Evolutionary conservation across 2,329 filamentous ascomycete genomes (phyloP).

Genomic region (Xylaria sp.): DNA sequence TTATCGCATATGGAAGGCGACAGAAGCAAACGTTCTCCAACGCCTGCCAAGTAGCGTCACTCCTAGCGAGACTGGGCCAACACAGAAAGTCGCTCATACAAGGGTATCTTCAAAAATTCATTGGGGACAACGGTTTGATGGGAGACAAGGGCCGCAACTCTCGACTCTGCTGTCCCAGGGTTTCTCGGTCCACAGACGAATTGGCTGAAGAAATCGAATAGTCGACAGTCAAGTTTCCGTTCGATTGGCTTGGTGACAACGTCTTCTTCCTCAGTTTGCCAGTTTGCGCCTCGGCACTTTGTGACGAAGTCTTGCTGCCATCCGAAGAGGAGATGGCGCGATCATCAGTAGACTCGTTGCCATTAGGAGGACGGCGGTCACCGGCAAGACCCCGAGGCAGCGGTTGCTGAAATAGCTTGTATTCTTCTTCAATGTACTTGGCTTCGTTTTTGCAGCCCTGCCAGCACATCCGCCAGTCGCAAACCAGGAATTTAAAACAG

Average conservation of each 20-base stretch:
- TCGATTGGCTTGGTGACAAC: slow-evolving; percentile 48
- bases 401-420: slow-evolving; percentile 63
- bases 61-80: slow-evolving; percentile 20
- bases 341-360: slow-evolving; percentile 51
- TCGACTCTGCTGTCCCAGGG: slow-evolving; percentile 43
- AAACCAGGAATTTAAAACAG: slow-evolving; percentile 93
- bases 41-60: slow-evolving; percentile 10
- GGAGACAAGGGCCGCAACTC: slow-evolving; percentile 66
- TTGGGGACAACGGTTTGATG: slow-evolving; percentile 68
- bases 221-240: slow-evolving; percentile 51
- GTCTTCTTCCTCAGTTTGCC: slow-evolving; percentile 53
- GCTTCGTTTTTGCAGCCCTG: slow-evolving; percentile 93
- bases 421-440: slow-evolving; percentile 74
- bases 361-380: slow-evolving; percentile 29
- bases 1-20: not conserved
- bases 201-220: slow-evolving; percentile 53
- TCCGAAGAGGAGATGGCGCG: slow-evolving; percentile 68
- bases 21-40: not conserved
- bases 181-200: slow-evolving; percentile 51
- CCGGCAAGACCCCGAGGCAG: slow-evolving; percentile 55
- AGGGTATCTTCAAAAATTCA: slow-evolving; percentile 53
- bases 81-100: slow-evolving; percentile 23
- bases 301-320: slow-evolving; percentile 60
- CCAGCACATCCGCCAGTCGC: slow-evolving; percentile 97
- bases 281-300: slow-evolving; percentile 38